These are phyloP conservation scores for Suhomyces sp. DNA, from an alignment of 805 yeast genomes.

Conservation along the genomic window DNA sequence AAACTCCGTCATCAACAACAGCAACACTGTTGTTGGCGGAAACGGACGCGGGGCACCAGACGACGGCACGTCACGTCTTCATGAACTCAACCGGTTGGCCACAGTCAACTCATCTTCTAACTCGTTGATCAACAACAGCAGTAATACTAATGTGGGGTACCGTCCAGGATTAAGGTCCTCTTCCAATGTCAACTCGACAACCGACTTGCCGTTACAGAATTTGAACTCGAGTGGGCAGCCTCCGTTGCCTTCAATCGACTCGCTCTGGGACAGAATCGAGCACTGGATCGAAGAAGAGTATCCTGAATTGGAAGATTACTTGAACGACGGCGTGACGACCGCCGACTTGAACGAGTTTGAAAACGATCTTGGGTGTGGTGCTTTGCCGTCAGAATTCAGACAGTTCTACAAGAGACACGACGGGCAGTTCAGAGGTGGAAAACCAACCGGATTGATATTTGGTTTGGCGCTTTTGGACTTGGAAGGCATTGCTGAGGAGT, in stretches of 20 bases:
- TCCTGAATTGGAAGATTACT: constrained; percentile 43
- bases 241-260: constrained; percentile 43
- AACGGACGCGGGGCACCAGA: constrained; percentile 10
- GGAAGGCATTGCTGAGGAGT: constrained; percentile 41
- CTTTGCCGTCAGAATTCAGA: constrained; percentile 43
- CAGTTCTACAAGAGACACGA: constrained; percentile 45
- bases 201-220: constrained; percentile 44
- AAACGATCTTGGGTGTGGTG: constrained; percentile 41
- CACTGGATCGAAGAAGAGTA: constrained; percentile 44
- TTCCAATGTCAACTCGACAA: constrained; percentile 32
- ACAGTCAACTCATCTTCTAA: constrained; percentile 24
- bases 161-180: constrained; percentile 46
- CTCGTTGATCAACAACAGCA: constrained; percentile 22
- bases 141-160: constrained; percentile 27
- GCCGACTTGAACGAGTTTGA: constrained; percentile 47
- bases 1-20: constrained; percentile 16
- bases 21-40: constrained; percentile 8
- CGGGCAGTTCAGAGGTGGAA: constrained; percentile 45
- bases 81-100: constrained; percentile 30
- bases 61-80: constrained; percentile 31
- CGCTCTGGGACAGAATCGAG: constrained; percentile 43
- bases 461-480: constrained; percentile 42
- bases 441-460: constrained; percentile 44
- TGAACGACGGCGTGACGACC: constrained; percentile 42
- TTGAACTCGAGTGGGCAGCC: constrained; percentile 47